Conservation (phyloP, 2,329 filamentous ascomycete genomes). For the Exutisphaerella laricina region DNA sequence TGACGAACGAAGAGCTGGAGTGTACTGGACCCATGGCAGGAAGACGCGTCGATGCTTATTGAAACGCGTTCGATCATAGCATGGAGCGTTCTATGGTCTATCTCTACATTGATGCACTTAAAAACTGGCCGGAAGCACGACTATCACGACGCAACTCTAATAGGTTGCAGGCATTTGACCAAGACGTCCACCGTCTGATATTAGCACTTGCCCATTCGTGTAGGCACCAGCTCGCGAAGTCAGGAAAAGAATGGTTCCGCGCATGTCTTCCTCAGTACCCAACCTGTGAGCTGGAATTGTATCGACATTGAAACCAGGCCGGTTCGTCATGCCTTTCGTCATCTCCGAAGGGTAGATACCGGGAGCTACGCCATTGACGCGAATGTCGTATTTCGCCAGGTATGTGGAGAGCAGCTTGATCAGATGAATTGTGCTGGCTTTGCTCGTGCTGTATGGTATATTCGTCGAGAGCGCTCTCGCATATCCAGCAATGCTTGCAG, state of each 20-base stretch:
- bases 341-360: constrained; percentile 27
- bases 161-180: constrained; percentile 28
- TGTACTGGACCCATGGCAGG: too few relatives aligned
- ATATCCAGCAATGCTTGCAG: constrained; percentile 38
- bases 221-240: constrained; percentile 60
- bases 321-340: constrained; percentile 8
- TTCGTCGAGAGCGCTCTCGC: constrained; percentile 29
- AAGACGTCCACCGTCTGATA: constrained; percentile 60
- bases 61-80: too few relatives aligned
- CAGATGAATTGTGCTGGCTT: constrained; percentile 40
- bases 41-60: too few relatives aligned
- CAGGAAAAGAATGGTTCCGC: constrained; percentile 58
- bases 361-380: constrained; percentile 44
- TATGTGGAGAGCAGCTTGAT: constrained; percentile 40
- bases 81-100: too few relatives aligned
- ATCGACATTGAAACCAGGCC: constrained; percentile 10
- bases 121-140: too few relatives aligned
- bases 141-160: too few relatives aligned
- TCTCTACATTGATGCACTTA: too few relatives aligned
- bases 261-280: constrained; percentile 49
- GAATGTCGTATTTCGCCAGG: constrained; percentile 40
- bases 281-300: constrained; percentile 38
- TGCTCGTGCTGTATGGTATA: constrained; percentile 39
- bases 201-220: constrained; percentile 58
- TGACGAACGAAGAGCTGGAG: too few relatives aligned